Evolutionary conservation across 176 grass and related monocot genomes (phyloP), one percentile per base, ranked within the genome.

Genomic region (Rhipidocladum racemiflorum): DNA sequence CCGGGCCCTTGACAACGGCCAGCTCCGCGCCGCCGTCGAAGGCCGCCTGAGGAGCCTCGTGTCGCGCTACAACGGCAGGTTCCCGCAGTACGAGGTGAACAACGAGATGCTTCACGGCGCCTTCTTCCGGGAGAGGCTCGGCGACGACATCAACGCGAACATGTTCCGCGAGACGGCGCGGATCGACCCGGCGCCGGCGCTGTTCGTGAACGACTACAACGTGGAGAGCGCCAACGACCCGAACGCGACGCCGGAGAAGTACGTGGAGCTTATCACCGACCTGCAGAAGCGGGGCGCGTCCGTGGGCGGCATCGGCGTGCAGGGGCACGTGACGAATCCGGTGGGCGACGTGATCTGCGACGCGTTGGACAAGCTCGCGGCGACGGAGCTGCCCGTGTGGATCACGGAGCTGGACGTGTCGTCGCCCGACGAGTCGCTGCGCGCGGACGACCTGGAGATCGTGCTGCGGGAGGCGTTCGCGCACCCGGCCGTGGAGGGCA

Each of bases 181-280:
- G 7, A 78, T 92, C 50, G 93, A 95, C 65, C 39, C 85, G 18
- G 60, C 75, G 4, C 78, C 93, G 0, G 51, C 67, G 24, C 90
- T 95, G 6, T 95, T 95, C 77, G 93, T 95, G 1, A 95, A 95
- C 74, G 93, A 95, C 82, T 95, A 95, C 90, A 80, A 95, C 76
- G 93, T 95, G 25, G 93, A 95, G 80, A 71, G 63, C 80, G 90
- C 1, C 11, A 81, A 80, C 67, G 93, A 92, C 76, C 81, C 79
- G 0, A 84, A 86, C 76, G 87, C 93, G 15, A 86, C 90, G 64
- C 93, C 93, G 30, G 93, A 92, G 66, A 84, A 76, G 90, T 95
- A 95, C 82, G 89, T 92, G 24, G 75, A 75, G 32, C 90, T 92
- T 7, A 21, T 95, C 9, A 89, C 91, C 0, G 88, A 89, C 43